Base-by-base conservation (phyloP, 345 rosid genomes). In the Aurinia saxatilis region DNA sequence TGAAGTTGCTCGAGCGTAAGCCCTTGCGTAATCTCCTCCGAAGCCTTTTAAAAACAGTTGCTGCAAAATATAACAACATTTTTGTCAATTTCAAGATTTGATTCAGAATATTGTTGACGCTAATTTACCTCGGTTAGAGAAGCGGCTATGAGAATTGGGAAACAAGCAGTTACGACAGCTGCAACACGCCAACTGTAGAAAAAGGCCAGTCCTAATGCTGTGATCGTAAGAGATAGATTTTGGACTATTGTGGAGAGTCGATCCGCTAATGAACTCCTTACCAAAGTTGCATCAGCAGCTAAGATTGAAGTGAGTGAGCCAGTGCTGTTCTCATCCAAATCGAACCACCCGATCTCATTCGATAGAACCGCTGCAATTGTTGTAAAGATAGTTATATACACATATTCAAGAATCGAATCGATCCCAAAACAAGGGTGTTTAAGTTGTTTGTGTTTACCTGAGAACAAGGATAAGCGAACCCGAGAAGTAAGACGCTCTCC, bases 331-430 rank as follows among this genome's bases (percentile, higher is more conserved):
- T 88, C 95, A 8, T 88, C 92, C 58, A 76, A 38, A 81, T 91
- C 98, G 60, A 91, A 88, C 98, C 91, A 91, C 5, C 83, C 96
- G 44, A 91, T 80, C 78, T 91, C 98, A 45, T 86, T 88, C 3
- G 74, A 55, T 37, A 91, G 91, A 46, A 91, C 80, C 48, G 91
- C 98, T 85, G 84, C 79, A 78, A 18, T 64, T 62, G 61, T n/a
- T 60, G 12, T 9, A 18, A 42, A n/a, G 21, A 38, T 34, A n/a
- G 21, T 29, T 34, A 51, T 10, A 42, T 5, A 52, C 1, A 21
- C 37, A 56, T 39, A 18, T 21, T 21, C 25, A 42, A 52, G 42
- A 29, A 30, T 4, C 18, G 12, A 13, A 11, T 47, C 3, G 1
- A 4, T 51, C 33, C 3, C 31, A 44, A 53, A 48, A 19, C 29